Conservation (phyloP, 352 stramenopile species). For the Thalassiosira oceanica region DNA sequence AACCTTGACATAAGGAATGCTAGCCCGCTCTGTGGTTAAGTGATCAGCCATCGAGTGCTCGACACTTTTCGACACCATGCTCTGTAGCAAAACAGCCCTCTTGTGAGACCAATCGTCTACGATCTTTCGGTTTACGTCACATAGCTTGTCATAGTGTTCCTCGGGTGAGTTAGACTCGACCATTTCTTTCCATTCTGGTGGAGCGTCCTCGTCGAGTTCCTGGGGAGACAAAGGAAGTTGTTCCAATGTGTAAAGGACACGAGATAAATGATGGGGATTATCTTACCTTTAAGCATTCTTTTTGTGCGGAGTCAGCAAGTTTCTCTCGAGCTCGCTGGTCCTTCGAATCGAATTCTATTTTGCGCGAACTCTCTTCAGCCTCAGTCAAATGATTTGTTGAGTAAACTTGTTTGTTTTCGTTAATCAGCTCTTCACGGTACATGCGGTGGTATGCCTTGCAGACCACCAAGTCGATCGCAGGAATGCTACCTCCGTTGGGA, state of each 20-base stretch:
- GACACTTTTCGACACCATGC: conserved; percentile 56
- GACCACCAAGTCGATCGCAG: conserved; percentile 63
- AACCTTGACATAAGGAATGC: conserved; percentile 57
- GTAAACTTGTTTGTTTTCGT: conserved; percentile 9
- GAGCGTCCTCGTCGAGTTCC: conserved; percentile 70
- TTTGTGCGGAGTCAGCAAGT: conserved; percentile 48
- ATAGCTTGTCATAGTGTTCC: conserved; percentile 57
- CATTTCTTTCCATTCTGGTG: conserved; percentile 63
- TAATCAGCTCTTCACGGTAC: conserved; percentile 62
- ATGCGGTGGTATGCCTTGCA: conserved; percentile 66
- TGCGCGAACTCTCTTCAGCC: conserved; percentile 53
- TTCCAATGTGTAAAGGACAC: no score
- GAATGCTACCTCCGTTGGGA: conserved; percentile 63
- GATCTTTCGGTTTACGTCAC: conserved; percentile 28
- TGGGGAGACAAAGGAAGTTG: no score
- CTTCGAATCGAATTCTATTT: conserved; percentile 48
- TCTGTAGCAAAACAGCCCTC: conserved; percentile 49
- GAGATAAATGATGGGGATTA: no score
- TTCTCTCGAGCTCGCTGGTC: conserved; percentile 55
- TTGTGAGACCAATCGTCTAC: conserved; percentile 67
- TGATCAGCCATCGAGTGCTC: conserved; percentile 57
- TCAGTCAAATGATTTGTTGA: conserved; percentile 56
- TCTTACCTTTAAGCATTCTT: conserved; percentile 60
- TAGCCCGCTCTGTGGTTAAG: conserved; percentile 37
- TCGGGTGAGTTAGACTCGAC: conserved; percentile 41